Conservation (phyloP, 2,329 filamentous ascomycete species). For the Botrytis porri region DNA sequence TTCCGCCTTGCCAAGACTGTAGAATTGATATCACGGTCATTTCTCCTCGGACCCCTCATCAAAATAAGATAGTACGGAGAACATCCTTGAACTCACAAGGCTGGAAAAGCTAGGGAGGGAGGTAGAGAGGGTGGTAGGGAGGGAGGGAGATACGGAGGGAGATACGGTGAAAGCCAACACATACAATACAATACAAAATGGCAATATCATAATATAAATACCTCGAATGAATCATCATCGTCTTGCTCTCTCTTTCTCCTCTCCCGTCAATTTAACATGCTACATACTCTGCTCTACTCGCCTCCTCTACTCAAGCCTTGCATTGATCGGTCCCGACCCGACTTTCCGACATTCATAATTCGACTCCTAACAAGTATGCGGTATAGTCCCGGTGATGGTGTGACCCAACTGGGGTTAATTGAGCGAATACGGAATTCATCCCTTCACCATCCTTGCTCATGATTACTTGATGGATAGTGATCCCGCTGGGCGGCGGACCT, state of each 20-base stretch:
- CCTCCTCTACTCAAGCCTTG: neutral
- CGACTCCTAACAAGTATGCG: neutral
- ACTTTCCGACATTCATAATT: neutral
- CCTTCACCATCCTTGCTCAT: neutral
- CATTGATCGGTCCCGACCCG: neutral
- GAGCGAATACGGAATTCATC: constrained; percentile 3
- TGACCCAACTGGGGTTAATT: neutral
- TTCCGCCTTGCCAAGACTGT: constrained; percentile 1
- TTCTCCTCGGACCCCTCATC: constrained; percentile 6
- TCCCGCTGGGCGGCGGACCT: neutral
- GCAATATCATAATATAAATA: neutral
- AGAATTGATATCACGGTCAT: neutral
- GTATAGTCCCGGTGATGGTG: neutral
- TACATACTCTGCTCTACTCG: too few relatives aligned
- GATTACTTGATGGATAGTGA: constrained; percentile 1
- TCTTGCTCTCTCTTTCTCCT: neutral
- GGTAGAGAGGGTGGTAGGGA: neutral
- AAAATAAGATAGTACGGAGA: neutral
- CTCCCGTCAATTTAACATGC: neutral
- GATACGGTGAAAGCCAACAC: neutral
- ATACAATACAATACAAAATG: too few relatives aligned
- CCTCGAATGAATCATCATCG: neutral
- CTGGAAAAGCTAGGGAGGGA: neutral
- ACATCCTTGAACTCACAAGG: neutral
- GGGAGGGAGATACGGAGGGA: neutral